Conservation (phyloP, 2,329 filamentous ascomycete species). For the Colletotrichum sp. region DNA sequence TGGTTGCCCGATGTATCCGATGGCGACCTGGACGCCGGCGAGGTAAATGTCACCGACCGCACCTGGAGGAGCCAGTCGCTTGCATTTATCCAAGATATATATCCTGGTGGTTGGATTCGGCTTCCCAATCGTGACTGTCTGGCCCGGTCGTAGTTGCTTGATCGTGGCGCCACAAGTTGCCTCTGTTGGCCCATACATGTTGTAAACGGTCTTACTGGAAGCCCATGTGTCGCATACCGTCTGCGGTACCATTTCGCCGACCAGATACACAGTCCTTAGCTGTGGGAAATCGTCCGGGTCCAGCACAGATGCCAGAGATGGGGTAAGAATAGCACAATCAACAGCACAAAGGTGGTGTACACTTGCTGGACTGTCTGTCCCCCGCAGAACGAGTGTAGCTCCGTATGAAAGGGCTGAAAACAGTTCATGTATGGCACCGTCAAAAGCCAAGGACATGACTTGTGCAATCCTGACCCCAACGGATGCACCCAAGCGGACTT, state of each 20-base stretch:
- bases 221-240: slow-evolving; percentile 36
- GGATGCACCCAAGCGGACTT: neutral
- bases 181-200: slow-evolving; percentile 51
- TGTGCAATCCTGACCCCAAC: slow-evolving; percentile 32
- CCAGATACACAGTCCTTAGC: slow-evolving; percentile 38
- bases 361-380: slow-evolving; percentile 19
- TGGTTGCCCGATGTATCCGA: slow-evolving; percentile 41
- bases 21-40: slow-evolving; percentile 46
- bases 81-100: slow-evolving; percentile 41
- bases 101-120: slow-evolving; percentile 32
- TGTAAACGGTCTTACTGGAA: slow-evolving; percentile 33
- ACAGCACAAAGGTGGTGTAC: slow-evolving; percentile 33
- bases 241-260: slow-evolving; percentile 41
- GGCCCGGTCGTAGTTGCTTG: slow-evolving; percentile 25
- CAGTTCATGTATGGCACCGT: slow-evolving; percentile 45
- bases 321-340: slow-evolving; percentile 40
- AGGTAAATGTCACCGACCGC: slow-evolving; percentile 45
- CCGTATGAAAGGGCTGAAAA: slow-evolving; percentile 45
- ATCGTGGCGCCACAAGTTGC: slow-evolving; percentile 41
- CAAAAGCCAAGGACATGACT: slow-evolving; percentile 46
- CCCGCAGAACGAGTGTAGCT: slow-evolving; percentile 37
- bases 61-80: slow-evolving; percentile 33
- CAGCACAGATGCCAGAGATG: slow-evolving; percentile 37
- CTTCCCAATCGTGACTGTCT: slow-evolving; percentile 30
- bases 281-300: slow-evolving; percentile 34